Conservation (phyloP, 495 filamentous ascomycete species). For the Aspergillus sparsus region DNA sequence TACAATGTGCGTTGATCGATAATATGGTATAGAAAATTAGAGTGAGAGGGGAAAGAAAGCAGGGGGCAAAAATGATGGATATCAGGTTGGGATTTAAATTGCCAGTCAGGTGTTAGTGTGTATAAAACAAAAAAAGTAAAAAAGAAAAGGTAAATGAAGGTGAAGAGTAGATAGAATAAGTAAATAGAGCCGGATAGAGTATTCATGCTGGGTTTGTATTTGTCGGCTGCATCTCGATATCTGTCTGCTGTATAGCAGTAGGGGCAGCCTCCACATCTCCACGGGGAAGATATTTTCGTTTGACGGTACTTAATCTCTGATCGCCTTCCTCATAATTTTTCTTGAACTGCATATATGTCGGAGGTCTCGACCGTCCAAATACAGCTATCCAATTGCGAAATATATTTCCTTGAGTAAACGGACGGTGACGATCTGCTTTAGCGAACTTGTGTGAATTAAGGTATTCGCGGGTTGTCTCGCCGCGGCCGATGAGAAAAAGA, state of each 20-base stretch:
- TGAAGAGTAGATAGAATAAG: conserved; percentile 7
- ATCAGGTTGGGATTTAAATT: conserved; percentile 7
- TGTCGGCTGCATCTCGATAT: conserved; percentile 59
- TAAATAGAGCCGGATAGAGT: conserved; percentile 13
- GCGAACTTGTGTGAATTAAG: conserved; percentile 93
- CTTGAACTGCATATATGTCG: conserved; percentile 91
- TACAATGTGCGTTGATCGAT: too few relatives aligned
- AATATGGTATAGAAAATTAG: too few relatives aligned
- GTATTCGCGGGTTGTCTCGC: conserved; percentile 95
- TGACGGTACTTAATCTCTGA: conserved; percentile 71
- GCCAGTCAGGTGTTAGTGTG: conserved; percentile 3
- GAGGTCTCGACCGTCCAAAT: conserved; percentile 77
- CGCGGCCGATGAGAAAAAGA: conserved; percentile 81
- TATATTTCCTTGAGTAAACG: conserved; percentile 78
- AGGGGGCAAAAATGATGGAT: too few relatives aligned
- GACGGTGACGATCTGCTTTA: conserved; percentile 86
- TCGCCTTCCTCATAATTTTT: conserved; percentile 74
- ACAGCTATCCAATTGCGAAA: conserved; percentile 81
- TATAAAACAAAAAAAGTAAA: conserved; percentile 6
- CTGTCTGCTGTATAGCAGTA: conserved; percentile 35
- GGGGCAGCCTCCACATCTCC: conserved; percentile 46
- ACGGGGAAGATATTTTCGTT: conserved; percentile 53
- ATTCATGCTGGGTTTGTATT: conserved; percentile 37
- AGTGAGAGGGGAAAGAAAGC: too few relatives aligned
- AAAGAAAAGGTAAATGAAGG: conserved; percentile 15